phyloP scores from a whole-genome alignment of 495 filamentous ascomycete genomes.

The Penicillium longicatenatum region DNA sequence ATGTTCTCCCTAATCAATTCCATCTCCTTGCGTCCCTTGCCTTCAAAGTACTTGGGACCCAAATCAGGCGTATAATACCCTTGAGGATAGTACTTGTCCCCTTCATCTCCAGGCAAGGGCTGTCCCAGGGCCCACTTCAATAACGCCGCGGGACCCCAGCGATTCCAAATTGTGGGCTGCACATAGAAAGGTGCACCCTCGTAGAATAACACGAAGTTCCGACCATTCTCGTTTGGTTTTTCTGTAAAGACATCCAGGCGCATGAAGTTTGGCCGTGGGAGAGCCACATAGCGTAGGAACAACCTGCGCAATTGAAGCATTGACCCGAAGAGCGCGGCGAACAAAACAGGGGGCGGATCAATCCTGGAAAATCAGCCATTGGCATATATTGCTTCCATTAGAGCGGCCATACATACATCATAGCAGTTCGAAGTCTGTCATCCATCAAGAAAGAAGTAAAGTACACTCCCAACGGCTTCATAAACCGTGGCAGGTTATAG shows the following conservation, averaged over 20 bases:
- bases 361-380: constrained; percentile 32
- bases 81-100: constrained; percentile 56
- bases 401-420: constrained; percentile 48
- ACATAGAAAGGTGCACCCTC: constrained; percentile 58
- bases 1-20: constrained; percentile 38
- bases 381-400: background rate
- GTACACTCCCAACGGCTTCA: constrained; percentile 49
- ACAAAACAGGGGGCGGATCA: constrained; percentile 36
- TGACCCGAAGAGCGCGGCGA: constrained; percentile 39
- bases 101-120: constrained; percentile 60
- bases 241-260: constrained; percentile 46
- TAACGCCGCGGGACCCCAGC: constrained; percentile 58
- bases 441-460: constrained; percentile 60
- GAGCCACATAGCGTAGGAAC: constrained; percentile 53
- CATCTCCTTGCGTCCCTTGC: constrained; percentile 53
- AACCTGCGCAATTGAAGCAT: constrained; percentile 49
- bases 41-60: constrained; percentile 58
- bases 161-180: constrained; percentile 57
- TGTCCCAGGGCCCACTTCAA: constrained; percentile 51
- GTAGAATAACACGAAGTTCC: constrained; percentile 49
- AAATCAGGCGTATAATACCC: constrained; percentile 60
- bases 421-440: constrained; percentile 58
- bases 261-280: constrained; percentile 54
- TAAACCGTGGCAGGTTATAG: constrained; percentile 50
- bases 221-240: constrained; percentile 51